phyloP scores from a whole-genome alignment of 345 rosid genomes.

The Eucalyptus regnans region DNA sequence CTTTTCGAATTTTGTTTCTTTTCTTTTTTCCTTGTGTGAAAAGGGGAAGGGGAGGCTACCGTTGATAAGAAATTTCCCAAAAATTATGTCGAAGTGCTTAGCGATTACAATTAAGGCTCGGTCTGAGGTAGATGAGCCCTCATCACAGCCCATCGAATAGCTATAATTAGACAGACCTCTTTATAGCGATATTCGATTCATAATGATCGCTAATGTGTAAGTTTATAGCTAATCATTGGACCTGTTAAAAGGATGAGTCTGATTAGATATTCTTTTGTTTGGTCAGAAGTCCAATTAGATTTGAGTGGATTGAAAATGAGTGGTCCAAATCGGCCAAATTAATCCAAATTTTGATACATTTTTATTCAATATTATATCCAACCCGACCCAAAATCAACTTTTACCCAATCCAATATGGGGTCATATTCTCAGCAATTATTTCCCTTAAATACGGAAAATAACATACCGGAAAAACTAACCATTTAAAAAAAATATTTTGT shows the following conservation, averaged over 20 bases:
- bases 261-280: no score
- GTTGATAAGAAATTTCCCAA: neutral
- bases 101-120: rapidly evolving
- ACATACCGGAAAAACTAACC: rapidly evolving
- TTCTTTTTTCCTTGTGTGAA: rapidly evolving
- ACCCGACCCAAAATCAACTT: rapidly evolving
- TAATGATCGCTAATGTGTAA: no score
- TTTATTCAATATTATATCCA: neutral
- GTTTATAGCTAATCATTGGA: no score
- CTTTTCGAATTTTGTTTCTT: neutral
- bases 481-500: no score
- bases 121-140: neutral
- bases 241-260: rapidly evolving
- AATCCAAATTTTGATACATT: rapidly evolving
- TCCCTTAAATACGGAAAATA: no score
- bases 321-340: rapidly evolving
- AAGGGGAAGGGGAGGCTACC: neutral
- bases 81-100: neutral
- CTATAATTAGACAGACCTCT: no score
- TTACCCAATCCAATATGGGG: no score
- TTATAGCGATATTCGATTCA: no score
- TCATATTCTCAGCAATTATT: no score
- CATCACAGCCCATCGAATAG: rapidly evolving
- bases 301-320: neutral
- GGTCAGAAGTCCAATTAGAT: rapidly evolving